phyloP scores from a whole-genome alignment of 352 stramenopile species.

The Phytophthora multivora region DNA sequence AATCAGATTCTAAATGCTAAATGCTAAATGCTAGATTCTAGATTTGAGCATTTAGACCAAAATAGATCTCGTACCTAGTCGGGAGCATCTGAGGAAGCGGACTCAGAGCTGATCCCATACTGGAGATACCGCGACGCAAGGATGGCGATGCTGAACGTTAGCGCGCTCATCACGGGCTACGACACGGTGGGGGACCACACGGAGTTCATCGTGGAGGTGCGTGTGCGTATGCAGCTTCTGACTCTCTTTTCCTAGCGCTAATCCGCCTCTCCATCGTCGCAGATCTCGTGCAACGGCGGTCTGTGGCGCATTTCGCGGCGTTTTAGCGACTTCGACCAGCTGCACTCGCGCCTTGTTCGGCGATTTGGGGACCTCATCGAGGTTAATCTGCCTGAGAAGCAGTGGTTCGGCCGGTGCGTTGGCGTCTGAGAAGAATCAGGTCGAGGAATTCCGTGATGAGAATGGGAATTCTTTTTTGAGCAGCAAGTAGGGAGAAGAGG shows the following conservation, averaged over 20 bases:
- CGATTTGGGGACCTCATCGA: constrained; percentile 79
- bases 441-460: constrained; percentile 52
- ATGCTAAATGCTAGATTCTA: no score
- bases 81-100: no score
- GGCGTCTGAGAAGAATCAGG: not conserved
- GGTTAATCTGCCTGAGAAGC: constrained; percentile 74
- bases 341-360: constrained; percentile 75
- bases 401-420: constrained; percentile 86
- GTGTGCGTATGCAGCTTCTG: not conserved
- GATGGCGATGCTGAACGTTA: constrained; percentile 79
- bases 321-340: constrained; percentile 90
- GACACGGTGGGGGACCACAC: constrained; percentile 87
- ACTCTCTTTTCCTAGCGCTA: not conserved
- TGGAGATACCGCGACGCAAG: no score
- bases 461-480: constrained; percentile 7
- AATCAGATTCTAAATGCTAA: no score
- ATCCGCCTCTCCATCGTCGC: constrained; percentile 2
- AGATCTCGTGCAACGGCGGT: constrained; percentile 87
- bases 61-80: no score
- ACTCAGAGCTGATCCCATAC: no score
- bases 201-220: constrained; percentile 81
- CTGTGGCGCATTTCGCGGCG: constrained; percentile 83
- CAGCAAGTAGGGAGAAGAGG: constrained; percentile 1
- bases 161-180: constrained; percentile 80
- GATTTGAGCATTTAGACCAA: no score